These are phyloP conservation scores for Aspergillus affinis DNA, from an alignment of 495 filamentous ascomycete genomes.

Conservation along the genomic window DNA sequence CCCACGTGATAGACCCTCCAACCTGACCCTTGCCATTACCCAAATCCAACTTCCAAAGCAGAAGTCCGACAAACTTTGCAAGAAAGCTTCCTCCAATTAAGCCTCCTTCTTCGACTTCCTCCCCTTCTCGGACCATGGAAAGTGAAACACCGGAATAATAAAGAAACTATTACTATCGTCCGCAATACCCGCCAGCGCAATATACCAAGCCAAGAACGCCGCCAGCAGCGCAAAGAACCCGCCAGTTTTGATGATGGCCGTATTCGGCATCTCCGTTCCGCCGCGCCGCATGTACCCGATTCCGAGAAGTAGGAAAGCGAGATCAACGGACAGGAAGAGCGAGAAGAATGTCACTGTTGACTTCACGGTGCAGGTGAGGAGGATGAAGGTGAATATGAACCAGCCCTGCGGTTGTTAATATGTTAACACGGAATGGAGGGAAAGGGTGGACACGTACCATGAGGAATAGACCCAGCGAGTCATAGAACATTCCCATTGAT, in stretches of 20 bases:
- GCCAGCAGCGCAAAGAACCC: constrained; percentile 79
- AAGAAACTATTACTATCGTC: constrained; percentile 84
- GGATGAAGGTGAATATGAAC: constrained; percentile 87
- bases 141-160: constrained; percentile 82
- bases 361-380: constrained; percentile 78
- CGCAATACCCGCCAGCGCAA: constrained; percentile 83
- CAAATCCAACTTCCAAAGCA: too few relatives aligned
- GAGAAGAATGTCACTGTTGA: constrained; percentile 90
- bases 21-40: too few relatives aligned
- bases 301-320: constrained; percentile 78
- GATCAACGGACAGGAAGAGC: constrained; percentile 82
- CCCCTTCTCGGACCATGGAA: constrained; percentile 87
- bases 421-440: neutral
- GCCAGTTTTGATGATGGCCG: constrained; percentile 62
- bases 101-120: constrained; percentile 40
- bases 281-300: constrained; percentile 58
- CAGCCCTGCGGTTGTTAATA: constrained; percentile 56
- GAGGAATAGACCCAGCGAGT: constrained; percentile 74
- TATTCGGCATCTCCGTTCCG: constrained; percentile 39
- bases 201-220: constrained; percentile 88
- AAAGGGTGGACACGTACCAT: constrained; percentile 44
- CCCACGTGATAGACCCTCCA: too few relatives aligned
- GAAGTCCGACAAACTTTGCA: too few relatives aligned
- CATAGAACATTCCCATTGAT: constrained; percentile 40
- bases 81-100: neutral